Evolutionary conservation across 192 early-diverging fungal species (phyloP), one percentile per base, ranked within the genome.

Genomic region (Lunasporangiospora selenospora): DNA sequence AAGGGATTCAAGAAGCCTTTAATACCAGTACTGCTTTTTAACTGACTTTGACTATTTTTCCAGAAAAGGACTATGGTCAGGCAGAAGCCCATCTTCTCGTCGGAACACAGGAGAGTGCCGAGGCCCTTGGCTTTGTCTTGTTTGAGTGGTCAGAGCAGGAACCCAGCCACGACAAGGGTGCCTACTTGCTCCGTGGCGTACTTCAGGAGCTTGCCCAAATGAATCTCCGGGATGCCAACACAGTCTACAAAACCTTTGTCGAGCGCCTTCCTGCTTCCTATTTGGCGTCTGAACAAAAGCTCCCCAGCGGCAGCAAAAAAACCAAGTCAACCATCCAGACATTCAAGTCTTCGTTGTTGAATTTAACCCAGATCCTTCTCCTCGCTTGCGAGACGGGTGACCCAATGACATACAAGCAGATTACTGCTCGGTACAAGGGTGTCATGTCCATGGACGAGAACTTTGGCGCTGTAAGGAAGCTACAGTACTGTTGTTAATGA

Each of bases 81-180:
- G 94, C 95, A 41, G 96, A 98, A 67, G 67, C 77, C 53, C 96
- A 98, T 75, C 89, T 94, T 40, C 50, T 94, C 38, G 85, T 93
- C 24, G 96, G 96, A 38, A 92, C 91, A 8, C 42, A 86, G 15
- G 93, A 94, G 58, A 93, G 92, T 62, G 92, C 90, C 16, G 77
- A 80, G 53, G 81, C 87, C 19, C 64, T 88, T 13, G 96, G 89
- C 1, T 67, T 82, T 32, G 88, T 96, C 81, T 84, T 89, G 26
- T 87, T 78, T 53, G 91, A 93, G 40, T 97, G 92, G 92, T 83
- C 88, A 18, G 67, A 66, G 30, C 58, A 81, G 47, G 83, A 84
- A 15, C 82, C 82, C n/a, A 73, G 71, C 19, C 55, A 62, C 18
- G 92, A 91, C 57, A 83, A 83, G 41, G 94, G 95, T 2, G 79